Conservation (phyloP, 208 protist species). For the Wallacemonas collosoma region DNA sequence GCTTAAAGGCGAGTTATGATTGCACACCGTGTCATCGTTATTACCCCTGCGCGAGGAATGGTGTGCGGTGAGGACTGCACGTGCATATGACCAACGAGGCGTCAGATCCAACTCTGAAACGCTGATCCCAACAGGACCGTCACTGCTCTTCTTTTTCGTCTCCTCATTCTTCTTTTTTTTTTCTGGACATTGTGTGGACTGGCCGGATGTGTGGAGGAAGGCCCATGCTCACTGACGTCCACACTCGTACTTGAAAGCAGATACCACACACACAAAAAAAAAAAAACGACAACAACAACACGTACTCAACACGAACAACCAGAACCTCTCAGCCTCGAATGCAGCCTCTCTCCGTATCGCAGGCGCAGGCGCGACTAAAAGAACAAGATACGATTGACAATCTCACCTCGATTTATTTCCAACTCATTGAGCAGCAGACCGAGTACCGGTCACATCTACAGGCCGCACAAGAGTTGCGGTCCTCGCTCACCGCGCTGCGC, state of each 20-base stretch:
- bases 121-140: too few relatives aligned
- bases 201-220: too few relatives aligned
- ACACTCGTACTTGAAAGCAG: conserved; percentile 3
- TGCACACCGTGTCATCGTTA: too few relatives aligned
- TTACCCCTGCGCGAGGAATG: too few relatives aligned
- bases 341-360: conserved; percentile 7
- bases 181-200: neutral
- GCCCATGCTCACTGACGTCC: neutral
- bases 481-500: neutral
- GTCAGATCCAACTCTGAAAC: too few relatives aligned
- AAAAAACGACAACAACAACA: conserved; percentile 2
- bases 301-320: neutral
- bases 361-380: neutral
- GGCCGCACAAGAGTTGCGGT: neutral
- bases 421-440: conserved; percentile 9
- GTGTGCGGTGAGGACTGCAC: too few relatives aligned
- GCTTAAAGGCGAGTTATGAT: too few relatives aligned
- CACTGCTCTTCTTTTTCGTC: conserved; percentile 17
- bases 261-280: conserved; percentile 8
- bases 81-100: too few relatives aligned
- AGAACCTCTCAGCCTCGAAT: neutral
- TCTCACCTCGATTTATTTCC: neutral
- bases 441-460: conserved; percentile 10
- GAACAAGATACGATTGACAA: conserved; percentile 7
- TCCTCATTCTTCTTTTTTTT: conserved; percentile 23